These are phyloP conservation scores for Apophysomyces elegans DNA, from an alignment of 371 early-diverging fungal species.

Conservation along the genomic window DNA sequence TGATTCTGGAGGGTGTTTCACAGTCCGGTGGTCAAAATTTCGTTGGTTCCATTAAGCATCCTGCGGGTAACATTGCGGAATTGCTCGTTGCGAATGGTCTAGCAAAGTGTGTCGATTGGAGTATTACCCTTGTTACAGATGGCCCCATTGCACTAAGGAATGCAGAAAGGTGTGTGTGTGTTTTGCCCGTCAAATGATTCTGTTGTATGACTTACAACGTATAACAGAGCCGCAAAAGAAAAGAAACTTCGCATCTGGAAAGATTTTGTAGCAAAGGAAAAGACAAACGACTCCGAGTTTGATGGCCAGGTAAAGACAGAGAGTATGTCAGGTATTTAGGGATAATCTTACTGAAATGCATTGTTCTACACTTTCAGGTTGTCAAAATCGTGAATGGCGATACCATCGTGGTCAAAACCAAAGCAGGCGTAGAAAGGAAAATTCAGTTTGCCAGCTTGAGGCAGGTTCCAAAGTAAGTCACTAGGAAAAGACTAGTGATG, in stretches of 20 bases:
- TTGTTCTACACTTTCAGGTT: constrained; percentile 35
- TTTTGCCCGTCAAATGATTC: not conserved
- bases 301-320: constrained; percentile 51
- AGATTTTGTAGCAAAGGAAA: constrained; percentile 48
- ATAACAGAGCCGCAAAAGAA: constrained; percentile 61
- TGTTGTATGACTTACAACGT: not conserved
- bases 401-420: constrained; percentile 69
- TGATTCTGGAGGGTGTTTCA: constrained; percentile 75
- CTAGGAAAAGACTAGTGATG: not conserved
- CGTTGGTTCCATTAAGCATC: constrained; percentile 80
- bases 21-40: constrained; percentile 70
- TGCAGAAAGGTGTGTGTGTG: constrained; percentile 65
- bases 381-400: constrained; percentile 83
- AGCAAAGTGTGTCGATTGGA: constrained; percentile 92
- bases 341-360: no score
- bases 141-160: constrained; percentile 74
- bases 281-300: constrained; percentile 55
- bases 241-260: constrained; percentile 87
- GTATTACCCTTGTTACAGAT: constrained; percentile 77
- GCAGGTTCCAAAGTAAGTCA: constrained; percentile 61
- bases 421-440: constrained; percentile 72
- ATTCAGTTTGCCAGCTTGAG: constrained; percentile 84
- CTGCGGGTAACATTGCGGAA: constrained; percentile 93
- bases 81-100: constrained; percentile 80
- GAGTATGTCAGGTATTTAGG: no score